phyloP scores from a whole-genome alignment of 148 eudicot genomes.

The Pharnaceum exiguum region DNA sequence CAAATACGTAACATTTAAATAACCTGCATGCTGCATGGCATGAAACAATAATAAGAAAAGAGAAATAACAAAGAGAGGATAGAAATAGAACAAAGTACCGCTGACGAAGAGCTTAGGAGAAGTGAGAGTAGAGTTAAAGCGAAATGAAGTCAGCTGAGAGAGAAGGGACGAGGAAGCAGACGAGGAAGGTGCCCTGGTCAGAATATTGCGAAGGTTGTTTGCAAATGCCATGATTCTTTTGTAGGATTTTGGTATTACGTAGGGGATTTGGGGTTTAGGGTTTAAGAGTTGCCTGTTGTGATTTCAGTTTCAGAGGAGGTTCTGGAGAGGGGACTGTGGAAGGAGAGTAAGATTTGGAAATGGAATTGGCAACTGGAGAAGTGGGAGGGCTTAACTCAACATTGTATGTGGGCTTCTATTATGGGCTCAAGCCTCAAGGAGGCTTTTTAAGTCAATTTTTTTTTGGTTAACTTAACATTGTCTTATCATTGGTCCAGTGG shows the following conservation, averaged over 20 bases:
- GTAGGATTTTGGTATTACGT: neutral
- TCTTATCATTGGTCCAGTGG: too few relatives aligned
- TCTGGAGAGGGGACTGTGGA: too few relatives aligned
- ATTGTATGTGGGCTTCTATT: too few relatives aligned
- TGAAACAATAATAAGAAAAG: neutral
- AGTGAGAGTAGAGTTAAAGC: constrained; percentile 65
- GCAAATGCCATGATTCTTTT: constrained; percentile 48
- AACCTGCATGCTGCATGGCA: neutral
- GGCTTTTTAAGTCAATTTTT: too few relatives aligned
- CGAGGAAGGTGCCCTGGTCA: constrained; percentile 27
- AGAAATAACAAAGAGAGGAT: neutral
- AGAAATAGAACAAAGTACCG: constrained; percentile 28
- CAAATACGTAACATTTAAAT: neutral
- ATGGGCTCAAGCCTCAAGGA: too few relatives aligned
- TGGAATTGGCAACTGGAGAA: too few relatives aligned
- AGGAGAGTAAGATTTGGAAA: too few relatives aligned
- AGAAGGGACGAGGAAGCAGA: constrained; percentile 32
- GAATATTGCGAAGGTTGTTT: constrained; percentile 46
- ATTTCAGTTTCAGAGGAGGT: neutral
- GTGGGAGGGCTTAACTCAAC: too few relatives aligned
- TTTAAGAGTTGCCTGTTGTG: neutral
- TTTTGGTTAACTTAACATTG: too few relatives aligned
- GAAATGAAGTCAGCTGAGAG: constrained; percentile 44
- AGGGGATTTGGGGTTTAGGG: constrained; percentile 7
- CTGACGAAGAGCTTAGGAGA: constrained; percentile 77